phyloP scores from a whole-genome alignment of 1,284 basidiomycete species.

The Sphagnurus paluster region DNA sequence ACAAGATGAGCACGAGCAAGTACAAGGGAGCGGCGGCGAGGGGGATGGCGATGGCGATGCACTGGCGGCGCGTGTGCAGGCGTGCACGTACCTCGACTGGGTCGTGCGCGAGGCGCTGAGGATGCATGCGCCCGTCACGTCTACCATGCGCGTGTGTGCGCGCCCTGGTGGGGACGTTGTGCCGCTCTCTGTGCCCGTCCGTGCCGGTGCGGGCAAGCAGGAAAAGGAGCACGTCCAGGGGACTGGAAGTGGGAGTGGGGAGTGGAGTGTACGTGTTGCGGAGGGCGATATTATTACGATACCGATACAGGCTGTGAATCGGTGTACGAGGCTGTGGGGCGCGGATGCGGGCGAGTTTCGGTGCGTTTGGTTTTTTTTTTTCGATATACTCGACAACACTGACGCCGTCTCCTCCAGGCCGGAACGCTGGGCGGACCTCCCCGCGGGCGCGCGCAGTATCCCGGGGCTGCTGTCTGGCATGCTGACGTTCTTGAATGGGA shows the following conservation, averaged over 20 bases:
- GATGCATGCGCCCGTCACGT: conserved; percentile 63
- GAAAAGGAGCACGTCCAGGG: neutral
- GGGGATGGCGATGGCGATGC: neutral
- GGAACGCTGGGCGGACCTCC: conserved; percentile 55
- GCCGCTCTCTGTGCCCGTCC: conserved; percentile 42
- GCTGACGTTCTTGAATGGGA: conserved; percentile 64
- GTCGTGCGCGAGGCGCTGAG: conserved; percentile 66
- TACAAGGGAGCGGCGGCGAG: neutral
- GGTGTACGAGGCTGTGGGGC: conserved; percentile 63
- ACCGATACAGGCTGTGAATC: conserved; percentile 67
- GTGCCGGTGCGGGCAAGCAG: neutral
- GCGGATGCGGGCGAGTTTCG: conserved; percentile 65
- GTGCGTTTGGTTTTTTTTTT: conserved; percentile 34
- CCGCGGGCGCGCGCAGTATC: conserved; percentile 41
- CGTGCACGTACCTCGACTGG: conserved; percentile 38
- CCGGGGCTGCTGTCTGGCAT: conserved; percentile 65
- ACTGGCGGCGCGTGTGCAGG: conserved; percentile 25
- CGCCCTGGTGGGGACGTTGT: conserved; percentile 53
- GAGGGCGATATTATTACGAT: conserved; percentile 62
- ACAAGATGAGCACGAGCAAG: neutral
- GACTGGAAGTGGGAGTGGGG: conserved; percentile 26
- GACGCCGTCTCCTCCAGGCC: too few species aligned
- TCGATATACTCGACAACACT: too few species aligned
- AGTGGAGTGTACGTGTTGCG: conserved; percentile 40
- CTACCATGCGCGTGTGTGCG: conserved; percentile 59